These are phyloP conservation scores for Penicillium sp. DNA, from an alignment of 2,329 filamentous ascomycete genomes.

Conservation along the genomic window DNA sequence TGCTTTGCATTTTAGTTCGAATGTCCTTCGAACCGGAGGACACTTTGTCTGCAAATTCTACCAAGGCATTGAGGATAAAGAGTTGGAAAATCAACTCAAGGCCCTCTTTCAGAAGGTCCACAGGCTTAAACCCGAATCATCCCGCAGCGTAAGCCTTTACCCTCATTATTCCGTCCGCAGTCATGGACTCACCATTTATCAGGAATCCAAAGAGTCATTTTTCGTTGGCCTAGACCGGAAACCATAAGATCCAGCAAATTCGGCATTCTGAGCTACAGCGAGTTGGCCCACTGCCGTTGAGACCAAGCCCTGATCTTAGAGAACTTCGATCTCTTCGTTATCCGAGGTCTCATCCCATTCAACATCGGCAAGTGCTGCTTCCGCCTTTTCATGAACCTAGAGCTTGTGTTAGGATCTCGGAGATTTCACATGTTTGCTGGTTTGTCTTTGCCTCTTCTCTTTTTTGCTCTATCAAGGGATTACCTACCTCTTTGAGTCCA, in stretches of 20 bases:
- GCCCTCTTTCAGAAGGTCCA: conserved; percentile 79
- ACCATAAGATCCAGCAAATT: conserved; percentile 38
- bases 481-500: conserved; percentile 59
- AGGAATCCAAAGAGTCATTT: conserved; percentile 85
- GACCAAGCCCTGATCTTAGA: no score
- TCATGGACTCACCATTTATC: conserved; percentile 19
- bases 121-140: conserved; percentile 89
- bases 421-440: no score
- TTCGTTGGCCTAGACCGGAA: conserved; percentile 80
- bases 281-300: no score
- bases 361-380: conserved; percentile 49
- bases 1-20: conserved; percentile 81
- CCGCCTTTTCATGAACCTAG: conserved; percentile 51
- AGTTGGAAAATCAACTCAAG: conserved; percentile 73
- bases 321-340: conserved; percentile 38
- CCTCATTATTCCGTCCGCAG: neutral
- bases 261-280: neutral
- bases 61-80: conserved; percentile 83
- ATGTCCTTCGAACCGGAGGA: conserved; percentile 79
- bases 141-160: conserved; percentile 67
- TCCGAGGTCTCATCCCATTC: conserved; percentile 51
- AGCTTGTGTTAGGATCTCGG: conserved; percentile 24
- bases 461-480: neutral
- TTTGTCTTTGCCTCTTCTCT: no score
- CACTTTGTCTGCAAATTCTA: conserved; percentile 99